Evolutionary conservation across 805 yeast species (phyloP).

Genomic region (Metschnikowia colocasiae): DNA sequence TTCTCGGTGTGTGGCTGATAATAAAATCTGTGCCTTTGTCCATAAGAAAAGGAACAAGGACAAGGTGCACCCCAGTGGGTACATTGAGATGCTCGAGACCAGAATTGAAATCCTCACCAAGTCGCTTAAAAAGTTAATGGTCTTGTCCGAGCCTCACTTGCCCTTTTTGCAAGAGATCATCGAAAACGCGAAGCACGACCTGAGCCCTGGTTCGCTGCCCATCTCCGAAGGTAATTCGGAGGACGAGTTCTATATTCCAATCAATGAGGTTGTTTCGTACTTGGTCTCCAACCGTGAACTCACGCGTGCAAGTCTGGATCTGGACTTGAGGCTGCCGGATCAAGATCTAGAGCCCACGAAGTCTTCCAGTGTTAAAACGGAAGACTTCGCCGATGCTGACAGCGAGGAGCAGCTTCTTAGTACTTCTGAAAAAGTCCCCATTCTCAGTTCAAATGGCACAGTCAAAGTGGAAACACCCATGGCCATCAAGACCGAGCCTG

Average conservation of each 20-base stretch:
- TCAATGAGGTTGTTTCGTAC: conserved; percentile 45
- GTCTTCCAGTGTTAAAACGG: neutral
- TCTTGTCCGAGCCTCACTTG: conserved; percentile 28
- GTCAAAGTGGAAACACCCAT: neutral
- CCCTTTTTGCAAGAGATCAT: conserved; percentile 23
- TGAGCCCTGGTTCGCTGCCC: conserved; percentile 1
- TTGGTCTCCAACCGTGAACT: conserved; percentile 30
- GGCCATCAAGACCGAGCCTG: neutral
- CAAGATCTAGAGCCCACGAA: neutral
- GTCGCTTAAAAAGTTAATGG: conserved; percentile 43
- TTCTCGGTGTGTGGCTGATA: conserved; percentile 50
- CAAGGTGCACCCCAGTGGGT: conserved; percentile 55
- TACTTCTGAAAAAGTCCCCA: neutral
- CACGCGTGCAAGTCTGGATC: neutral
- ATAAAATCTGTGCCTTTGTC: conserved; percentile 56
- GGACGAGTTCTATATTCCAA: conserved; percentile 26
- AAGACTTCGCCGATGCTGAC: neutral
- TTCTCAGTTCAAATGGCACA: neutral
- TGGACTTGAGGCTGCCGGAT: conserved; percentile 1
- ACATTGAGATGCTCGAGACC: conserved; percentile 61
- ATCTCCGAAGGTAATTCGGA: conserved; percentile 3
- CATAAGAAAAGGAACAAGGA: conserved; percentile 53
- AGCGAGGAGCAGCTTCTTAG: neutral
- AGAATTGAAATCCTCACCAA: conserved; percentile 50
- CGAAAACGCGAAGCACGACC: conserved; percentile 11